Evolutionary conservation across 495 filamentous ascomycete species (phyloP), one percentile per base, ranked within the genome.

Genomic region (Lasiosphaeriaceae sp.): DNA sequence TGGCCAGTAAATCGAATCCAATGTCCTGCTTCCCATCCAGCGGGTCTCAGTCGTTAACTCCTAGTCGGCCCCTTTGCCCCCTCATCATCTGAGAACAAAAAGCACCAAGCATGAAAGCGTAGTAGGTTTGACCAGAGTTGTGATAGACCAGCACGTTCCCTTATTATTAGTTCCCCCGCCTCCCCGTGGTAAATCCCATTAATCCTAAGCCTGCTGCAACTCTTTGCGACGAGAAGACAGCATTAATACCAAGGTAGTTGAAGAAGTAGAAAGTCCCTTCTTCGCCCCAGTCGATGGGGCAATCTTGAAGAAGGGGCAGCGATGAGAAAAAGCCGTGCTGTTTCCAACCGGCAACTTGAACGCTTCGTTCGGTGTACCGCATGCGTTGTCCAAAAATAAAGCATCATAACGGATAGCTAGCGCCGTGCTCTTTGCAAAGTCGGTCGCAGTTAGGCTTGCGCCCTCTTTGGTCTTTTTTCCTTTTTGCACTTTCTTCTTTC

Each of bases 391-490:
- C 9, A 31, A 31, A 31, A 31, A 31, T 31, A 31, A 31, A 31
- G 26, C 39, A 43, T 43, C 5, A 43, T 16, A 17, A 43, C 16
- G 16, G 39, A 17, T 47, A 23, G 21, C 23, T 49, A 34, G 47
- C 14, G 47, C 47, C 11, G 21, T 34, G 14, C 11, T 17, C 2
- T 34, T 48, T 45, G 51, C 49, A 31, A 41, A 21, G 41, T 23
- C 44, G 20, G 21, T 47, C 35, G 23, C 24, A 20, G 14, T 35
- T 26, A 46, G 57, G 53, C 58, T 56, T 37, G 54, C 50, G 53
- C 58, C 57, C 58, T 57, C 58, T 56, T 56, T 24, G 19, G 26
- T 54, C 41, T 48, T 55, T 52, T 19, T 23, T 43, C 12, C 23
- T 23, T 24, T 37, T 31, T 3, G n/a, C 5, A 19, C 24, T 31